These are phyloP conservation scores for Arabis alpina DNA, from an alignment of 345 rosid species.

Conservation along the genomic window DNA sequence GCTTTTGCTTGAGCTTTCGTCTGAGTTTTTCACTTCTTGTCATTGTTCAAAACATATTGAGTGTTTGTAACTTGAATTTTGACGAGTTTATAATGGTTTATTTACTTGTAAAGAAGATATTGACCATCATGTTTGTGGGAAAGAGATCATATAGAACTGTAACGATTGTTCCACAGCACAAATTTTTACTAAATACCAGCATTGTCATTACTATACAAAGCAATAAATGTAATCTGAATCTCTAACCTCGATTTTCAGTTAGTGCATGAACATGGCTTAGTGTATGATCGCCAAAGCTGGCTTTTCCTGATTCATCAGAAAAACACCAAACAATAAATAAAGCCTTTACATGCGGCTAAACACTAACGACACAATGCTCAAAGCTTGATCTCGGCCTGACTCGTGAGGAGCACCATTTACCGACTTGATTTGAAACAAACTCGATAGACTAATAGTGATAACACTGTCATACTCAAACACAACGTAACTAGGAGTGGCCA, in stretches of 20 bases:
- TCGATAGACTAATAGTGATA: no score
- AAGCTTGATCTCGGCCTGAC: not conserved
- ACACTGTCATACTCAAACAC: no score
- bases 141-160: conserved; percentile 1
- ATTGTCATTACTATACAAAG: conserved; percentile 6
- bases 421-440: no score
- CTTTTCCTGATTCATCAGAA: conserved; percentile 31
- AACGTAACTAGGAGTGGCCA: no score
- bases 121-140: conserved; percentile 9
- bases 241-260: conserved; percentile 30
- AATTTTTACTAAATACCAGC: conserved; percentile 3
- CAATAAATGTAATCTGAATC: conserved; percentile 13
- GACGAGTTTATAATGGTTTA: conserved; percentile 12
- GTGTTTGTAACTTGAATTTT: conserved; percentile 21
- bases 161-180: conserved; percentile 11
- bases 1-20: conserved; percentile 6
- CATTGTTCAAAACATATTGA: conserved; percentile 14
- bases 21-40: not conserved
- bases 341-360: not conserved
- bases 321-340: conserved; percentile 20
- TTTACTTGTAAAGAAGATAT: conserved; percentile 31
- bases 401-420: not conserved
- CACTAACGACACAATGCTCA: not conserved
- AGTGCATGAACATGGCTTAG: conserved; percentile 21
- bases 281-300: conserved; percentile 1